These are phyloP conservation scores for Candida awuae DNA, from an alignment of 805 yeast genomes.

Conservation along the genomic window DNA sequence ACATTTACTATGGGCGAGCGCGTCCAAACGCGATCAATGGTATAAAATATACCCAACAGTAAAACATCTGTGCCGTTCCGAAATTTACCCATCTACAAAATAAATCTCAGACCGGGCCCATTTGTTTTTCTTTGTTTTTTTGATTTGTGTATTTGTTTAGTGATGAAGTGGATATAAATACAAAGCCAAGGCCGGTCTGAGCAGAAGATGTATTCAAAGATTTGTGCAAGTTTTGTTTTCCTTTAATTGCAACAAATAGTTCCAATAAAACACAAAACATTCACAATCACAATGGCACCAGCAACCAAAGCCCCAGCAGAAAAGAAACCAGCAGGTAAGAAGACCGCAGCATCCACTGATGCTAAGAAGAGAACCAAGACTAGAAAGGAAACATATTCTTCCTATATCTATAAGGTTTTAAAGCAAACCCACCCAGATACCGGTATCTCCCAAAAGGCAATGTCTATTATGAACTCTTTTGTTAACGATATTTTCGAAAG, in stretches of 20 bases:
- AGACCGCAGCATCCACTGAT: conserved; percentile 67
- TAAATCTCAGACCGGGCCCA: too few relatives aligned
- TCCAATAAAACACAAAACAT: not conserved
- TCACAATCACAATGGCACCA: conserved; percentile 49
- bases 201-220: too few relatives aligned
- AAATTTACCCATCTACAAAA: too few relatives aligned
- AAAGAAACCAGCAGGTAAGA: conserved; percentile 88
- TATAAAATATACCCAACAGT: too few relatives aligned
- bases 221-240: not conserved
- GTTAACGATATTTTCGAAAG: conserved; percentile 98
- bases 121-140: too few relatives aligned
- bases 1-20: too few relatives aligned
- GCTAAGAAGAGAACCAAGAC: conserved; percentile 89
- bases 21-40: too few relatives aligned
- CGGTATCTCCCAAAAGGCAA: conserved; percentile 97
- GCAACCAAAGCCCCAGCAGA: conserved; percentile 98
- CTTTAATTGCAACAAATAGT: not conserved
- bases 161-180: too few relatives aligned
- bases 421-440: conserved; percentile 99
- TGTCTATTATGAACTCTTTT: conserved; percentile 97
- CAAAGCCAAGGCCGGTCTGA: too few relatives aligned
- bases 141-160: too few relatives aligned
- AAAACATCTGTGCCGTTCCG: too few relatives aligned
- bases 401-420: conserved; percentile 96
- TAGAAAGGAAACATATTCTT: conserved; percentile 97